Evolutionary conservation across 768 basidiomycete genomes (phyloP), one percentile per base, ranked within the genome.

Genomic region (Trametes cinnabarina): DNA sequence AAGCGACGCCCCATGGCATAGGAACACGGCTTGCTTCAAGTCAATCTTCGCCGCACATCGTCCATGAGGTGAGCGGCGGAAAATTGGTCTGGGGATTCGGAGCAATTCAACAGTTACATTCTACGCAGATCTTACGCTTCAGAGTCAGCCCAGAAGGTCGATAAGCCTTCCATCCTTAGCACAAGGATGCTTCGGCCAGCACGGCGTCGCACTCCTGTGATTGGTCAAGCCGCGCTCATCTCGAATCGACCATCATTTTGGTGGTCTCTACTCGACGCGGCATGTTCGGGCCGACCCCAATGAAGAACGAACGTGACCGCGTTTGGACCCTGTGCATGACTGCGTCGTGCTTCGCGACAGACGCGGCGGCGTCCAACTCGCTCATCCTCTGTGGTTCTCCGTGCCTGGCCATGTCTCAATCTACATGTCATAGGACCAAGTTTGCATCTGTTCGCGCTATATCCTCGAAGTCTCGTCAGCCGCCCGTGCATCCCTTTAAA

Each of bases 261-360:
- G 41, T 34, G 42, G 32, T 20, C 42, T 41, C 14, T 47, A 35
- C 53, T 54, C 53, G 53, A 46, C 30, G 32, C 43, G 43, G 53
- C 39, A 26, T 26, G 22, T 23, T 22, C 53, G 53, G 53, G 34
- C 53, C 53, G 53, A 32, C 22, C 9, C 25, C 35, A n/a, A 32
- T 32, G 35, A 32, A 14, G 53, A 47, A 46, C 11, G 32, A 25
- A 44, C 44, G 35, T 54, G 53, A 39, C 53, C 34, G 43, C 35
- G 43, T 54, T 52, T 47, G 44, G 30, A 34, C 32, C 43, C 44
- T 44, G 17, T 54, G 23, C 53, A 47, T 47, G 53, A 54, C 44
- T 54, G 53, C 35, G 23, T 17, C 44, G 19, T 2, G 23, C 34
- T 54, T 54, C 53, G 15, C 23, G 44, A 35, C 53, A 7, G 50